phyloP scores from a whole-genome alignment of 305 asterid species.

The Ajuga reptans region DNA sequence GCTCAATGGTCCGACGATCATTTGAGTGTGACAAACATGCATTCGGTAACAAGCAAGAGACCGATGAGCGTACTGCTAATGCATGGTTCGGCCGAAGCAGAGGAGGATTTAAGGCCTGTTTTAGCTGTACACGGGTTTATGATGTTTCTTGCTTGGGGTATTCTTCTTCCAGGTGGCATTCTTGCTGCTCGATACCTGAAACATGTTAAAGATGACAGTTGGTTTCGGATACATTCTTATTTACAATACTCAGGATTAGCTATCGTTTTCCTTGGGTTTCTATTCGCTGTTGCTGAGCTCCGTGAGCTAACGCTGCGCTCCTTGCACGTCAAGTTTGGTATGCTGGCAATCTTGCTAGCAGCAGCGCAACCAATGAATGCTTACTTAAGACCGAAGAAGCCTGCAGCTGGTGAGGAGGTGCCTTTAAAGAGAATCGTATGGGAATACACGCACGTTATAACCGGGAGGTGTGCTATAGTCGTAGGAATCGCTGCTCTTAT shows the following conservation, averaged over 20 bases:
- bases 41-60: constrained; percentile 75
- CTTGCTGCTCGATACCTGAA: constrained; percentile 83
- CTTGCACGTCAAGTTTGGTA: constrained; percentile 71
- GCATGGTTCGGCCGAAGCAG: constrained; percentile 92
- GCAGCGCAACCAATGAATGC: constrained; percentile 80
- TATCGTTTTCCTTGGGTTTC: constrained; percentile 77
- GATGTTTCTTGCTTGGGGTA: constrained; percentile 99
- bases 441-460: constrained; percentile 65
- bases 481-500: constrained; percentile 72
- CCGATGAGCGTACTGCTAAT: constrained; percentile 79
- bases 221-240: constrained; percentile 85
- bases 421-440: constrained; percentile 47
- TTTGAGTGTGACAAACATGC: constrained; percentile 81
- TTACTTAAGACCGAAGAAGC: constrained; percentile 76
- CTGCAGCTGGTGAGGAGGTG: constrained; percentile 44
- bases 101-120: constrained; percentile 86
- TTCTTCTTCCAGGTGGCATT: constrained; percentile 86
- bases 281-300: constrained; percentile 96
- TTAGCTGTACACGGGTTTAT: constrained; percentile 94
- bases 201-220: constrained; percentile 77
- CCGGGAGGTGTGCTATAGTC: constrained; percentile 66
- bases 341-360: constrained; percentile 63
- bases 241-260: constrained; percentile 87
- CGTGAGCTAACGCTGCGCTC: constrained; percentile 63
- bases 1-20: constrained; percentile 77